phyloP scores from a whole-genome alignment of 139 green algal species.

The Spirogloea muscicola region DNA sequence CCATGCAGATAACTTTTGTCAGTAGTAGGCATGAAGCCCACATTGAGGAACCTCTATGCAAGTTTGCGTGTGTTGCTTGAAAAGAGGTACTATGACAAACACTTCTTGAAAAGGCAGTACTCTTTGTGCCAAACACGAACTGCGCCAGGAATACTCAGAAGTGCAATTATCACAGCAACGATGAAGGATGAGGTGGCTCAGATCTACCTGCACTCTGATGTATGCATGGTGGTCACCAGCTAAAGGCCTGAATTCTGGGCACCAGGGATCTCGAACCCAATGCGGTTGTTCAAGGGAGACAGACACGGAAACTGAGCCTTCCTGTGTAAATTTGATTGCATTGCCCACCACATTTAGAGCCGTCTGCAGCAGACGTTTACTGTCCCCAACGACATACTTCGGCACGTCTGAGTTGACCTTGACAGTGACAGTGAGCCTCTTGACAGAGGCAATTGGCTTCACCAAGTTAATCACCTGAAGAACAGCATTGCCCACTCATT shows the following conservation, averaged over 20 bases:
- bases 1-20: no score
- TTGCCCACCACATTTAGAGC: conserved; percentile 16
- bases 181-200: no score
- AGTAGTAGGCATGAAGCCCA: no score
- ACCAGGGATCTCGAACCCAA: conserved; percentile 32
- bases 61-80: no score
- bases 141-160: no score
- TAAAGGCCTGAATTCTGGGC: conserved; percentile 22
- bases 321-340: neutral
- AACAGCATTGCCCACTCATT: neutral
- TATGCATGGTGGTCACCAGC: conserved; percentile 25
- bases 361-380: conserved; percentile 16
- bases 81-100: no score
- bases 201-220: conserved; percentile 43
- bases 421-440: neutral
- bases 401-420: conserved; percentile 8
- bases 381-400: conserved; percentile 11
- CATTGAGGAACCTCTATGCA: no score
- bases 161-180: no score
- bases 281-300: conserved; percentile 38
- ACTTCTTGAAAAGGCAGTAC: no score
- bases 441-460: neutral
- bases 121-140: no score
- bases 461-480: conserved; percentile 8
- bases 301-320: conserved; percentile 25